These are phyloP conservation scores for Colletotrichum sp. DNA, from an alignment of 2,329 filamentous ascomycete species.

Conservation along the genomic window DNA sequence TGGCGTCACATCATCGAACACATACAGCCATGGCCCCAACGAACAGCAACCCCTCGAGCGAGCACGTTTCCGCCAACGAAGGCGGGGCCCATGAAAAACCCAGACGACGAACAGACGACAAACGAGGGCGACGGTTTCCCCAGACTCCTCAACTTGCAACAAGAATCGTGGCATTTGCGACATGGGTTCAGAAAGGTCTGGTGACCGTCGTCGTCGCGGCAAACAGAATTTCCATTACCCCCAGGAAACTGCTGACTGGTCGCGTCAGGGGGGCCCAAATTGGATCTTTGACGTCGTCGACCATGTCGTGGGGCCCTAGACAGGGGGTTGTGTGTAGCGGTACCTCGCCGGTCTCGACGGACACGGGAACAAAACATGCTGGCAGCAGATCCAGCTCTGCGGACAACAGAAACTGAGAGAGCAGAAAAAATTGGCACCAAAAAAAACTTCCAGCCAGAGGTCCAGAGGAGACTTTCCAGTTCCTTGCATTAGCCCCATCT, in stretches of 20 bases:
- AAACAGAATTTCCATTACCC: slow-evolving; percentile 19
- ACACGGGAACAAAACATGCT: neutral
- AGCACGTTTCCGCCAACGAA: slow-evolving; percentile 1
- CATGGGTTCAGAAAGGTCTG: slow-evolving; percentile 3
- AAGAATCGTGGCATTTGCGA: slow-evolving; percentile 1
- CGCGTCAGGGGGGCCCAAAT: neutral
- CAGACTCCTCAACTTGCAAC: neutral
- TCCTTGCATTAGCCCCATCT: slow-evolving; percentile 21
- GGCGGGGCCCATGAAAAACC: neutral
- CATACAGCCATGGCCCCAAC: neutral
- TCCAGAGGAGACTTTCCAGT: neutral
- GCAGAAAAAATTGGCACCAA: neutral
- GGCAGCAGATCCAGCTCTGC: neutral
- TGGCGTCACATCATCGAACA: neutral
- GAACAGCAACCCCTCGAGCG: neutral
- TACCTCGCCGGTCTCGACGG: neutral
- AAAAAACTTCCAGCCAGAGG: neutral
- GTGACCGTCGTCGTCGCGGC: slow-evolving; percentile 10
- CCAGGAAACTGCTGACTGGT: slow-evolving; percentile 20
- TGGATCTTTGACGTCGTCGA: slow-evolving; percentile 15
- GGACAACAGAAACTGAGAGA: neutral
- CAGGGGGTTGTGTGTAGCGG: neutral
- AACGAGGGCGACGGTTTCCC: neutral
- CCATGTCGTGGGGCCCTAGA: neutral
- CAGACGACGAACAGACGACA: neutral